A percentile compares a stretch with the other conserved stretches of the same genome.
Evolutionary conservation across 1,139 yeast genomes (phyloP).

Genomic region (Yamadazyma triangularis): DNA sequence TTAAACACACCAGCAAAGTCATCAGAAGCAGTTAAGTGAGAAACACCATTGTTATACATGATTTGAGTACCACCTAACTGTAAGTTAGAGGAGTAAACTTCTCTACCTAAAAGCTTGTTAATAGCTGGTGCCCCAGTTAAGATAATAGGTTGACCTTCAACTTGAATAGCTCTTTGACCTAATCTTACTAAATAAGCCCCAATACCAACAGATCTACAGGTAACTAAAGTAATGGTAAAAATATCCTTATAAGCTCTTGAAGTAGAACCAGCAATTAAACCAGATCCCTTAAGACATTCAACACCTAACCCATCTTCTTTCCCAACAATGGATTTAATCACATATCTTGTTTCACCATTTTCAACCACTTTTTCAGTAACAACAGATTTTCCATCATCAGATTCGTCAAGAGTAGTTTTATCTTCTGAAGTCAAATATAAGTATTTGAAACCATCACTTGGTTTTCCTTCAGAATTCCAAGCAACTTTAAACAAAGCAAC

Average conservation of each 20-base stretch:
- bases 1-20: slow-evolving; percentile 95
- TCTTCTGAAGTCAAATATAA: slow-evolving; percentile 75
- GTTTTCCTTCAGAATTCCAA: slow-evolving; percentile 77
- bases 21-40: slow-evolving; percentile 92
- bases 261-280: slow-evolving; percentile 97
- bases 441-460: slow-evolving; percentile 85
- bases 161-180: slow-evolving; percentile 98
- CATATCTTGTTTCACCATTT: slow-evolving; percentile 75
- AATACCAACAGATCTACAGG: slow-evolving; percentile 98
- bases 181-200: slow-evolving; percentile 97
- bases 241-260: slow-evolving; percentile 96
- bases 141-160: slow-evolving; percentile 97
- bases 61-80: slow-evolving; percentile 99
- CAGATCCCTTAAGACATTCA: slow-evolving; percentile 96
- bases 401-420: slow-evolving; percentile 52
- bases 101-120: slow-evolving; percentile 92
- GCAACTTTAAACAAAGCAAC: slow-evolving; percentile 86
- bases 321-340: slow-evolving; percentile 84
- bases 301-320: slow-evolving; percentile 97
- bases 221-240: slow-evolving; percentile 91
- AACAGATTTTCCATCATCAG: slow-evolving; percentile 58
- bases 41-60: slow-evolving; percentile 97
- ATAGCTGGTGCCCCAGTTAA: slow-evolving; percentile 99
- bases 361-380: slow-evolving; percentile 79
- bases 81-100: slow-evolving; percentile 92